A percentile compares a stretch with the other conserved stretches of the same genome.
Conservation (phyloP, 352 stramenopile species). For the Phytophthora constricta region DNA sequence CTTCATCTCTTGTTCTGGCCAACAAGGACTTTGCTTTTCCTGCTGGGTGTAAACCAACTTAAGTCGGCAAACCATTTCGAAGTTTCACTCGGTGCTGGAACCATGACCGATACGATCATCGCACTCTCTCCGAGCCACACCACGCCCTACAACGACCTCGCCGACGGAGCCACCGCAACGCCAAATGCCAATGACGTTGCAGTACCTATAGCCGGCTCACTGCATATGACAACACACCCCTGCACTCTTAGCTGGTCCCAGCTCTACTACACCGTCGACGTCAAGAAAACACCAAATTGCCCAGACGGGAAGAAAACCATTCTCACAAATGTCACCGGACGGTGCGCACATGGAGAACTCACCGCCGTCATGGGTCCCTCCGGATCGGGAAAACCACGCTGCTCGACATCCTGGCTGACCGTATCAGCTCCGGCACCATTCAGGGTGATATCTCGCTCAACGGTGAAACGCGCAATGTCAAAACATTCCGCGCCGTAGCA, state of each 20-base stretch:
- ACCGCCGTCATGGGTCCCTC: slow-evolving; percentile 72
- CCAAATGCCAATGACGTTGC: no score
- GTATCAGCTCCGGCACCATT: slow-evolving; percentile 40
- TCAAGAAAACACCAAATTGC: slow-evolving; percentile 1
- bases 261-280: slow-evolving; percentile 4
- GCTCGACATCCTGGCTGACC: slow-evolving; percentile 67
- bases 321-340: slow-evolving; percentile 53
- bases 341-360: slow-evolving; percentile 48
- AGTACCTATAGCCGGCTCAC: no score
- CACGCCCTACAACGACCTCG: no score
- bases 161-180: no score
- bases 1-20: no score
- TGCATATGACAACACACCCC: background rate
- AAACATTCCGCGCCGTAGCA: slow-evolving; percentile 49
- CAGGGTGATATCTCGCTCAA: slow-evolving; percentile 57
- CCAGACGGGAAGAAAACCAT: slow-evolving; percentile 40
- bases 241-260: slow-evolving; percentile 2
- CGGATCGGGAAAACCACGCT: slow-evolving; percentile 66
- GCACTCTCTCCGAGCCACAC: no score
- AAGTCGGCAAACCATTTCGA: no score
- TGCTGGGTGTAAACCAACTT: no score
- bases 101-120: no score
- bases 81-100: no score
- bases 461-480: slow-evolving; percentile 38
- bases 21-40: no score